These are phyloP conservation scores for Hypoxylon perforatum DNA, from an alignment of 495 filamentous ascomycete species.

Conservation along the genomic window DNA sequence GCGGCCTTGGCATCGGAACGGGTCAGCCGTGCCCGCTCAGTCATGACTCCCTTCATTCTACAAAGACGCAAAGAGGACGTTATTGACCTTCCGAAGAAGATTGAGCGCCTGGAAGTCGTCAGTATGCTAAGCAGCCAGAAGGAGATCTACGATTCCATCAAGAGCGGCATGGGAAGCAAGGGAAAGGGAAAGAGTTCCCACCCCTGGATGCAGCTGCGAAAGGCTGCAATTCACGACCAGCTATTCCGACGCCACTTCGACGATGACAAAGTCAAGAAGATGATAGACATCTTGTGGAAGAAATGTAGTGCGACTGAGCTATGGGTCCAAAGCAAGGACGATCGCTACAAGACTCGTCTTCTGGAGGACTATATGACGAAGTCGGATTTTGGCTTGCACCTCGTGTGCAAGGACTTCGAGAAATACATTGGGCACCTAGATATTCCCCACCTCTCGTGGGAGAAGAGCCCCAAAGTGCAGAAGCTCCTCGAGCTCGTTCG, in stretches of 20 bases:
- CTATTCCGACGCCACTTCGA: slow-evolving; percentile 84
- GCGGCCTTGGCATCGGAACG: slow-evolving; percentile 85
- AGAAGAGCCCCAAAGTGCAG: slow-evolving; percentile 90
- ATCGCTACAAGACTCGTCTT: slow-evolving; percentile 75
- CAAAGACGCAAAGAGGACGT: slow-evolving; percentile 95
- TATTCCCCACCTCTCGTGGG: slow-evolving; percentile 82
- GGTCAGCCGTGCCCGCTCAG: slow-evolving; percentile 85
- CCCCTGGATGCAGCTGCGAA: slow-evolving; percentile 88
- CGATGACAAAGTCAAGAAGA: slow-evolving; percentile 76
- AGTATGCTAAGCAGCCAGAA: slow-evolving; percentile 75
- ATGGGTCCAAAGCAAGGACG: slow-evolving; percentile 62
- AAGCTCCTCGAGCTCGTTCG: slow-evolving; percentile 78
- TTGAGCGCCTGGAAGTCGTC: slow-evolving; percentile 78
- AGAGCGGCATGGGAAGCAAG: slow-evolving; percentile 46
- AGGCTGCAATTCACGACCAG: slow-evolving; percentile 92
- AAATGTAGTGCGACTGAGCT: slow-evolving; percentile 54
- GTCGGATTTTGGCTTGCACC: slow-evolving; percentile 84
- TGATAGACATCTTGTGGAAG: slow-evolving; percentile 79
- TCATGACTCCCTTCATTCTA: slow-evolving; percentile 94
- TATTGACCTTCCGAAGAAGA: slow-evolving; percentile 88
- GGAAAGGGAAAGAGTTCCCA: slow-evolving; percentile 63
- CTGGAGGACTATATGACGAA: slow-evolving; percentile 67
- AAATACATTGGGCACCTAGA: slow-evolving; percentile 74
- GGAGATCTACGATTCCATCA: slow-evolving; percentile 72
- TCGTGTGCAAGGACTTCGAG: slow-evolving; percentile 77